Evolutionary conservation across 257 asterid genomes (phyloP), one percentile per base, ranked within the genome.

Genomic region (Leptodermis oblonga): DNA sequence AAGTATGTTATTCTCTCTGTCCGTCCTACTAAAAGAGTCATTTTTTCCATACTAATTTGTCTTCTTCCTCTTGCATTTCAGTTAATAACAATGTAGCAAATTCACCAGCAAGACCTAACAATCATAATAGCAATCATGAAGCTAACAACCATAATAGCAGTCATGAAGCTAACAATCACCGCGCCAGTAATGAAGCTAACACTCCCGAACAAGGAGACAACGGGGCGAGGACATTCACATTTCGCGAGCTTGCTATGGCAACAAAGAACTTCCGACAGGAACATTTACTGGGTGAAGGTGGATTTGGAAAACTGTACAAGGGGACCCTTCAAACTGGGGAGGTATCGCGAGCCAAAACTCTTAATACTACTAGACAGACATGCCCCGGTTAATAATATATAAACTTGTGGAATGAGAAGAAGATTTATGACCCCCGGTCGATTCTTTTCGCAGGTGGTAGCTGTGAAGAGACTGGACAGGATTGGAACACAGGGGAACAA

Each of bases 201-300:
- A 71, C 56, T 4, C 64, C 70, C 23, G 85, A 77, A 62, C 67
- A 26, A 10, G 92, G 75, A 36, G 73, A 70, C 56, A 73, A 30
- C 14, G 67, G 82, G 0, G 85, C 74, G 6, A 83, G 84, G 77
- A 76, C 86, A 48, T 92, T 82, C 85, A 88, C 95, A 67, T 92
- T 92, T 80, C 98, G 97, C 7, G 97, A 92, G 78, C 92, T 90
- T 45, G 96, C 96, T 48, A 79, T 85, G 25, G 98, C 98, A 56
- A 88, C 98, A 43, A 92, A 92, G 87, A 86, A 92, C 75, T 92
- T 92, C 65, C 83, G 86, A 22, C 88, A 78, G 75, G 96, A 92
- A 83, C 75, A 86, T 70, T 82, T 92, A 62, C 55, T 88, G 63
- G 87, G 90, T 6, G 98, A 92, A 90, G 92, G 95, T 46, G 95